Percentiles rank a stretch among this genome's conserved stretches.
Evolutionary conservation across 768 basidiomycete species (phyloP).

Genomic region (Suillus discolor): DNA sequence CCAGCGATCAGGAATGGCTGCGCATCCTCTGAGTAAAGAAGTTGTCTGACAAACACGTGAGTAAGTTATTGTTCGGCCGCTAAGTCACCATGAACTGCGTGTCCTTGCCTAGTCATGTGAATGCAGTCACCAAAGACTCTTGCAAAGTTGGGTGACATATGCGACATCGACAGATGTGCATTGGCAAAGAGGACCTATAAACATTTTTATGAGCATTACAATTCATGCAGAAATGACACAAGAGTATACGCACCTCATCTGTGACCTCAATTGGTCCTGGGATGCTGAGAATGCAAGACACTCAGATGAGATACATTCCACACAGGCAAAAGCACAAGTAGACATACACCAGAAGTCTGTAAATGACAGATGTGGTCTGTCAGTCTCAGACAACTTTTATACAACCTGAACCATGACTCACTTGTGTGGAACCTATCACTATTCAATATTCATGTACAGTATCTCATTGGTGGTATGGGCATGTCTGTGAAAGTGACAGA

Average conservation of each 20-base stretch:
- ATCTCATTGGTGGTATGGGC: too few relatives aligned
- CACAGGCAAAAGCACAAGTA: background rate
- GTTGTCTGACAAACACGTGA: constrained; percentile 48
- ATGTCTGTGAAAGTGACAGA: too few relatives aligned
- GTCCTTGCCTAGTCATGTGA: constrained; percentile 68
- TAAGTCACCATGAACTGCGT: constrained; percentile 19
- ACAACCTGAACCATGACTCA: constrained; percentile 30
- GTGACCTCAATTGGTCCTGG: constrained; percentile 67
- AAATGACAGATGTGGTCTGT: constrained; percentile 23
- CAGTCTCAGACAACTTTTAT: constrained; percentile 17
- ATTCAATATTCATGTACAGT: too few relatives aligned
- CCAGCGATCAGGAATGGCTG: constrained; percentile 96
- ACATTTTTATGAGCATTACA: too few relatives aligned
- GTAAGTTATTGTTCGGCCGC: background rate
- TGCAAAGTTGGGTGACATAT: constrained; percentile 87
- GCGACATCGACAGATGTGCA: constrained; percentile 88
- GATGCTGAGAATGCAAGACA: constrained; percentile 51
- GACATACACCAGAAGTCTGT: constrained; percentile 52
- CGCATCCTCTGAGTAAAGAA: constrained; percentile 74
- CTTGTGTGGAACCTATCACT: constrained; percentile 49
- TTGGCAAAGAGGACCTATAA: constrained; percentile 85
- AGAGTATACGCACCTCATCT: constrained; percentile 47
- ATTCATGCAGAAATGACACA: too few relatives aligned
- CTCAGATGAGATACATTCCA: constrained; percentile 12
- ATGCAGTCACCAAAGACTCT: constrained; percentile 88